These are phyloP conservation scores for Xerocomus brunneocitrinus DNA, from an alignment of 768 basidiomycete genomes.

Conservation along the genomic window DNA sequence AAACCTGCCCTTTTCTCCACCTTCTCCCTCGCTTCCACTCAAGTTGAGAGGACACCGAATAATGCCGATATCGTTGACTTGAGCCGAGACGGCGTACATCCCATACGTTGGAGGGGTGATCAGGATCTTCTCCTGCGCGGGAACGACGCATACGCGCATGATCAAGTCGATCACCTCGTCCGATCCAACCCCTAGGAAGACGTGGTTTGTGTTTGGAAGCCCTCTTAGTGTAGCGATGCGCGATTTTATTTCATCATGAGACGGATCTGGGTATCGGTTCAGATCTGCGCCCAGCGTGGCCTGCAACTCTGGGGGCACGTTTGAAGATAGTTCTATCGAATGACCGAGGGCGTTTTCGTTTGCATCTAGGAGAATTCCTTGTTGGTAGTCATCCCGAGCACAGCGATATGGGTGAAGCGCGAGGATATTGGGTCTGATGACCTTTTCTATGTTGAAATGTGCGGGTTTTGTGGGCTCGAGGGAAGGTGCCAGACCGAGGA, in stretches of 20 bases:
- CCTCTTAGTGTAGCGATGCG: conserved; percentile 70
- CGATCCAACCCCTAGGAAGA: conserved; percentile 94
- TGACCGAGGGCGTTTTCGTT: conserved; percentile 96
- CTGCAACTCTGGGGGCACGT: conserved; percentile 34
- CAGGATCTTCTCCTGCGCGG: conserved; percentile 76
- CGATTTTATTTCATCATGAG: conserved; percentile 72
- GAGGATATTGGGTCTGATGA: conserved; percentile 93
- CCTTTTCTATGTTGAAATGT: conserved; percentile 80
- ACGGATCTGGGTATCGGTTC: conserved; percentile 93
- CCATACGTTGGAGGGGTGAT: conserved; percentile 95
- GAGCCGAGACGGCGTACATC: conserved; percentile 94
- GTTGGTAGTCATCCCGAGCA: conserved; percentile 91
- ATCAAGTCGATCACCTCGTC: conserved; percentile 96
- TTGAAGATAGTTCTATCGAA: conserved; percentile 48
- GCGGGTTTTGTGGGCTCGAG: conserved; percentile 48
- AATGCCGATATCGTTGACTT: conserved; percentile 88
- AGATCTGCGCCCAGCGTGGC: conserved; percentile 49
- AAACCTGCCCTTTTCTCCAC: conserved; percentile 68
- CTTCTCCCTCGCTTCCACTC: conserved; percentile 58
- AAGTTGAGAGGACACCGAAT: conserved; percentile 72
- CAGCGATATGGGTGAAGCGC: conserved; percentile 90
- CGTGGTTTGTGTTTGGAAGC: conserved; percentile 57
- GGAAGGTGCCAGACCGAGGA: conserved; percentile 54
- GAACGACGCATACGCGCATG: conserved; percentile 83
- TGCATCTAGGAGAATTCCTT: conserved; percentile 90